Percentiles rank a stretch among this genome's conserved stretches.
These are phyloP conservation scores for Lippia alba DNA, from an alignment of 305 asterid genomes.

Conservation along the genomic window DNA sequence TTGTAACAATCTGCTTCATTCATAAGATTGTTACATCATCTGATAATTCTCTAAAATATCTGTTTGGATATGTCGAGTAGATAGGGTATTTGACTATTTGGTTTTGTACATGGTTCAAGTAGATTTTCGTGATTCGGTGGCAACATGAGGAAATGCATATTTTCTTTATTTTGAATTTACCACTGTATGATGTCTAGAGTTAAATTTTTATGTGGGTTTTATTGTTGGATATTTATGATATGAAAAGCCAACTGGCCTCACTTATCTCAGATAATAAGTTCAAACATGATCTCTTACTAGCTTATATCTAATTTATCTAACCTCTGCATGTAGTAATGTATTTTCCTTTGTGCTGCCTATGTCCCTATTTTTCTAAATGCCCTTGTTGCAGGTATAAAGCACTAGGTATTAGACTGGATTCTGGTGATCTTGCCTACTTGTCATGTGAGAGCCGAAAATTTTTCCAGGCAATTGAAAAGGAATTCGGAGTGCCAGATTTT, in stretches of 20 bases:
- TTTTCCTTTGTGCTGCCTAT: conserved; percentile 13
- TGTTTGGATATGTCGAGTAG: background rate
- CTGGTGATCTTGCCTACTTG: conserved; percentile 97
- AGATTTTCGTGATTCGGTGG: too few species aligned
- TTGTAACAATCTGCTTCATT: background rate
- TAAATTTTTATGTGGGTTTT: conserved; percentile 12
- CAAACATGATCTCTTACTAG: too few species aligned
- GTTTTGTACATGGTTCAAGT: background rate
- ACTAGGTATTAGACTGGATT: conserved; percentile 91
- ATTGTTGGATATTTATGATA: conserved; percentile 14
- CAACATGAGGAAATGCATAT: conserved; percentile 14
- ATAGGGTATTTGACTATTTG: background rate
- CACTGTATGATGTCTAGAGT: background rate
- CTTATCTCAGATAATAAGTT: background rate
- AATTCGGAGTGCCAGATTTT: conserved; percentile 66
- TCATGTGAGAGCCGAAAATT: conserved; percentile 86
- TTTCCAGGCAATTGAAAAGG: conserved; percentile 77
- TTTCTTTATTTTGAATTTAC: conserved; percentile 6
- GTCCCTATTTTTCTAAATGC: conserved; percentile 2
- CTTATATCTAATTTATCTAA: background rate
- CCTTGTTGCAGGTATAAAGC: conserved; percentile 80
- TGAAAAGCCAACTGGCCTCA: conserved; percentile 16
- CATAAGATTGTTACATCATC: background rate
- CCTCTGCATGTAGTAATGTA: background rate
- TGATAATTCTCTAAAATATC: background rate